These are phyloP conservation scores for Corymbia citriodora DNA, from an alignment of 441 rosid species.

Conservation along the genomic window DNA sequence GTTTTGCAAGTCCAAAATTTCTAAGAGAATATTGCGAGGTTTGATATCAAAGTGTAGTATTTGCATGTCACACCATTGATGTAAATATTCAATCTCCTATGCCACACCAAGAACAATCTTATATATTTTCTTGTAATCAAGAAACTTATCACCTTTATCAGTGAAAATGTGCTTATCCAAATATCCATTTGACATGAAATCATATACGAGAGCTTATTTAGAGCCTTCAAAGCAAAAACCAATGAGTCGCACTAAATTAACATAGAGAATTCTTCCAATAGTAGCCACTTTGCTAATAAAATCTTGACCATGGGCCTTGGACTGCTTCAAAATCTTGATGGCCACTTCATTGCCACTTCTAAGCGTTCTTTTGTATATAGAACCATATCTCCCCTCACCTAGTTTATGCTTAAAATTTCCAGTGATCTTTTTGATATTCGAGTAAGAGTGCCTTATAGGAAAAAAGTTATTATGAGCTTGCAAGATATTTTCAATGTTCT, in stretches of 20 bases:
- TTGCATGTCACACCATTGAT: background rate
- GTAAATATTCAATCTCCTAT: background rate
- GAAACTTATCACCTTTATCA: background rate
- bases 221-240: background rate
- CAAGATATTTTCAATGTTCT: background rate
- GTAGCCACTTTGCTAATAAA: background rate
- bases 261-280: background rate
- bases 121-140: background rate
- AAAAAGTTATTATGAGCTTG: background rate
- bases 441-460: background rate
- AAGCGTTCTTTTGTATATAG: background rate
- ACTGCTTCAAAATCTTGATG: background rate
- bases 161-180: too few species aligned
- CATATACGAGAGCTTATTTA: background rate
- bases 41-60: background rate
- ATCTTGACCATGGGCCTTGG: background rate
- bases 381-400: background rate
- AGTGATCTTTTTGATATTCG: background rate
- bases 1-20: background rate
- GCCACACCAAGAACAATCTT: background rate
- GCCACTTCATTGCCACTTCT: background rate
- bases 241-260: background rate
- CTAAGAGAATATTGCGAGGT: background rate
- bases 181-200: background rate
- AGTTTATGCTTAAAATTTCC: background rate